These are phyloP conservation scores for Houttuynia cordata DNA, from an alignment of 164 flowering plant genomes.

Conservation along the genomic window DNA sequence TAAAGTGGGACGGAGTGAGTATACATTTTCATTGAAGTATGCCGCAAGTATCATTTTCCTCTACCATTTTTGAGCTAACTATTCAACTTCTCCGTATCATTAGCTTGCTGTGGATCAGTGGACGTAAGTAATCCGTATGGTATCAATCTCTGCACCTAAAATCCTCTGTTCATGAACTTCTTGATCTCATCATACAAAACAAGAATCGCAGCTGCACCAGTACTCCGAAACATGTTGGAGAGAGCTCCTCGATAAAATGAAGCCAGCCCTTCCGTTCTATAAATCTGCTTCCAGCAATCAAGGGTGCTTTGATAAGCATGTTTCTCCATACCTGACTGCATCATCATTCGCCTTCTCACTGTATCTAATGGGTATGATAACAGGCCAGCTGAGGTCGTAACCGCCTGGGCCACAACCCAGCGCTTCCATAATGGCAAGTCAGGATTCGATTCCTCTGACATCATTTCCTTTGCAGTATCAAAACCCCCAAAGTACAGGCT, in stretches of 20 bases:
- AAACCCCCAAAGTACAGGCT: constrained; percentile 98
- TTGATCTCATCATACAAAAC: constrained; percentile 88
- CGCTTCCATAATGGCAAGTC: constrained; percentile 74
- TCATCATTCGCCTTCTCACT: constrained; percentile 94
- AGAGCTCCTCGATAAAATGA: constrained; percentile 88
- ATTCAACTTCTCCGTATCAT: background rate
- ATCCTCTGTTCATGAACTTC: constrained; percentile 66
- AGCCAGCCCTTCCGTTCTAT: constrained; percentile 50
- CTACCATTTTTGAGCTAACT: background rate
- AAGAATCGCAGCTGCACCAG: constrained; percentile 89
- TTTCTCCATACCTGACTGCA: constrained; percentile 77
- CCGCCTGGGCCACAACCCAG: constrained; percentile 85
- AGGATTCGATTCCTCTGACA: constrained; percentile 34
- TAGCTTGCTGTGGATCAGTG: background rate
- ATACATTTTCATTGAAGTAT: too few relatives aligned
- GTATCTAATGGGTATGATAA: constrained; percentile 90
- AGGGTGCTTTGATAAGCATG: constrained; percentile 60
- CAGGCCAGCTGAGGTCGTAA: constrained; percentile 87
- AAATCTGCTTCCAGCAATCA: constrained; percentile 91
- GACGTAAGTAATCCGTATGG: background rate
- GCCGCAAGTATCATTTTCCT: background rate
- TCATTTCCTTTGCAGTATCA: constrained; percentile 74
- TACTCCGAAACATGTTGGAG: constrained; percentile 87
- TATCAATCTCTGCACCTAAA: constrained; percentile 11
- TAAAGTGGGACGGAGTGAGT: too few relatives aligned